A percentile compares a stretch with the other conserved stretches of the same genome.
These are phyloP conservation scores for Yamadazyma insecticola DNA, from an alignment of 805 yeast species.

Conservation along the genomic window DNA sequence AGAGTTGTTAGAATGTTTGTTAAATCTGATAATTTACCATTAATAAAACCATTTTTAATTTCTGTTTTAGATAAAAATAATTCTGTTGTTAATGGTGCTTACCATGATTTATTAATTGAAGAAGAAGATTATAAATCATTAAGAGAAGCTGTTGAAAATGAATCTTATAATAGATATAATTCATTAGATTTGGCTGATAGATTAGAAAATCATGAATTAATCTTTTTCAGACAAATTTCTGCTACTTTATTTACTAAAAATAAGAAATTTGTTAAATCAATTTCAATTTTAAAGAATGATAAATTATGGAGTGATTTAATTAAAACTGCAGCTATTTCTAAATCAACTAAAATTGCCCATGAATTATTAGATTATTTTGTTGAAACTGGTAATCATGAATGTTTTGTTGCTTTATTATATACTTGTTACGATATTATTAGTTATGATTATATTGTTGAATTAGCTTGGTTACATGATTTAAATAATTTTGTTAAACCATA, in stretches of 20 bases:
- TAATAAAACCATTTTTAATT: constrained; percentile 91
- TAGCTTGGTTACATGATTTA: constrained; percentile 86
- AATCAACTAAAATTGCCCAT: constrained; percentile 75
- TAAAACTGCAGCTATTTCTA: constrained; percentile 83
- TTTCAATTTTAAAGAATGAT: constrained; percentile 84
- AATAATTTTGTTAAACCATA: constrained; percentile 88
- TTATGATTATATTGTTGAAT: constrained; percentile 80
- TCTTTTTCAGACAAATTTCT: constrained; percentile 94
- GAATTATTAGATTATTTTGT: constrained; percentile 89
- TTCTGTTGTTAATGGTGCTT: constrained; percentile 88
- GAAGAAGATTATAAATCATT: constrained; percentile 93
- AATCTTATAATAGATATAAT: constrained; percentile 83
- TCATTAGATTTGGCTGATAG: constrained; percentile 88
- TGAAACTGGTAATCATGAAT: constrained; percentile 94
- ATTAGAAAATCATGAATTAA: constrained; percentile 83
- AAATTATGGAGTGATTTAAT: constrained; percentile 94
- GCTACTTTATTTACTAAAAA: constrained; percentile 91
- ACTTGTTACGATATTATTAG: constrained; percentile 76
- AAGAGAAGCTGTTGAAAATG: constrained; percentile 73
- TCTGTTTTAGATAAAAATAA: constrained; percentile 88
- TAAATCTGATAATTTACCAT: constrained; percentile 92
- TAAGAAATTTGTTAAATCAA: constrained; percentile 88
- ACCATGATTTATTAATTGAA: constrained; percentile 91
- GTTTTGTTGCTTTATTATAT: constrained; percentile 85
- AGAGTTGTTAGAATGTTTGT: constrained; percentile 93